Base-by-base conservation (phyloP, 805 yeast species). In the Torulaspora franciscae region DNA sequence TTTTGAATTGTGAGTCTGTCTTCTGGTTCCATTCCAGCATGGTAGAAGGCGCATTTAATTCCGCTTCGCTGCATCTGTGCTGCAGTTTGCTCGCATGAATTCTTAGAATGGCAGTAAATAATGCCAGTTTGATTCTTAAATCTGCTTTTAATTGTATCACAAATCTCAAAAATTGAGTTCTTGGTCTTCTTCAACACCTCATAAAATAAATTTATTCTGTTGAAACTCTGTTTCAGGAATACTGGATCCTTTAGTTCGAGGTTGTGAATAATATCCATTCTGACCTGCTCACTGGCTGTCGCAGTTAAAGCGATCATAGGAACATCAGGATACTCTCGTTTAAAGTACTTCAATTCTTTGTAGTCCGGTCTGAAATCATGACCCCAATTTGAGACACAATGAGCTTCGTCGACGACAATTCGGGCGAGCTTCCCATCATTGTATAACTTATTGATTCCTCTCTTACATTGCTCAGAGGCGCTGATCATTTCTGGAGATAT, bases 371-470 rank as follows among this genome's bases (percentile, higher is more conserved):
- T 74, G 64, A 93, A 93, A 65, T 93, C 99, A 66, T 93, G 99
- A 15, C 99, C 99, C 99, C 99, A 93, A 8, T 95, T 84, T 42
- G 96, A 87, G 36, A 93, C 95, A 74, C 99, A 93, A 67, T 93
- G 99, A 0, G 99, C 99, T 61, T 85, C 99, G 67, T 93, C 99
- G 36, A 93, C 88, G 8, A 93, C 96, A 30, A 93, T 75, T 43
- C 98, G 72, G 0, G 97, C 95, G 29, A 93, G 68, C 54, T 70
- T 68, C 10, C 74, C 69, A 24, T 72, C 73, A 13, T 71, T 68
- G 61, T 84, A 72, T 6, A 93, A 68, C 40, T 66, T 71, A 8
- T 72, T 65, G 43, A 93, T 79, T 0, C 83, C 81, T 43, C 70
- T 72, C 56, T 78, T 83, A 35, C 91, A 80, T 56, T 80, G 79